Conservation (phyloP, 495 filamentous ascomycete species). For the Aspergillus sclerotiicarbonarius region DNA sequence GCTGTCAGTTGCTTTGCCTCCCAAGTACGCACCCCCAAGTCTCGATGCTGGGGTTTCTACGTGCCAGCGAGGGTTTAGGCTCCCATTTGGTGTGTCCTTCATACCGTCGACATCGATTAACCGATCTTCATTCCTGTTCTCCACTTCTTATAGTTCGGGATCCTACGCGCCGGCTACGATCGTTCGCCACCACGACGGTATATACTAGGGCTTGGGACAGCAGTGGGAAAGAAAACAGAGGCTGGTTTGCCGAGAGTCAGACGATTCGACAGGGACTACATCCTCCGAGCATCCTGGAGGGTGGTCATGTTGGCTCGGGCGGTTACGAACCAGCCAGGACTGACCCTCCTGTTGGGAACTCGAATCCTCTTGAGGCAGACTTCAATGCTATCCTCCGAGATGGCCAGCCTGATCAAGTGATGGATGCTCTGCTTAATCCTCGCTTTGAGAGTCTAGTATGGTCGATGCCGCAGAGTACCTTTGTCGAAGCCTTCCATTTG, state of each 20-base stretch:
- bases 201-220: neutral
- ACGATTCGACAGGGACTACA: neutral
- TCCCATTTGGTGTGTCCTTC: constrained; percentile 22
- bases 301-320: neutral
- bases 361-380: constrained; percentile 16
- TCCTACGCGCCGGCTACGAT: neutral
- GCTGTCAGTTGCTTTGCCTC: neutral
- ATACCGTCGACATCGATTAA: constrained; percentile 10
- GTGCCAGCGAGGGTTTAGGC: constrained; percentile 24
- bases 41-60: constrained; percentile 25
- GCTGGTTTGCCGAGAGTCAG: neutral
- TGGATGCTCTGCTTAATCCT: constrained; percentile 34
- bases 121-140: neutral
- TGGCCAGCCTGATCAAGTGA: constrained; percentile 40
- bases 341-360: neutral
- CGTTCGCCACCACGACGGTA: neutral
- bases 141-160: constrained; percentile 5
- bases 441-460: constrained; percentile 32
- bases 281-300: neutral
- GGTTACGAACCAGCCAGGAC: neutral
- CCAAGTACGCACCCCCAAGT: too few species aligned
- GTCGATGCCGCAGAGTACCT: constrained; percentile 32
- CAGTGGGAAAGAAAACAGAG: neutral
- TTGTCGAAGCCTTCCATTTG: constrained; percentile 36
- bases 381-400: constrained; percentile 32